These are phyloP conservation scores for Alternaria panax DNA, from an alignment of 2,329 filamentous ascomycete genomes.

Conservation along the genomic window DNA sequence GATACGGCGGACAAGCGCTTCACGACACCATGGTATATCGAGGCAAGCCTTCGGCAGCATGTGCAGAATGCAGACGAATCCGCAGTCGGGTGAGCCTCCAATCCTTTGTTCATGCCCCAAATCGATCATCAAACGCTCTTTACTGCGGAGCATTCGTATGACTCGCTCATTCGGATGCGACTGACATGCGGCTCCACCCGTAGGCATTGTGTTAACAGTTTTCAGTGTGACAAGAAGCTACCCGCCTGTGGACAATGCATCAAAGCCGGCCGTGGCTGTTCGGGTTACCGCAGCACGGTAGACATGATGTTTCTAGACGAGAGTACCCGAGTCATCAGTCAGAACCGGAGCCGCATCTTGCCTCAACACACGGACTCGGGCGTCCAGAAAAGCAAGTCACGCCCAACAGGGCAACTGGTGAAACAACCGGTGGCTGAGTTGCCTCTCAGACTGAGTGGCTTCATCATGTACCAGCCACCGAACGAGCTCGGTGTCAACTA, in stretches of 20 bases:
- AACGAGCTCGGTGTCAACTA: slow-evolving; percentile 38
- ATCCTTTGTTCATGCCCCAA: not conserved
- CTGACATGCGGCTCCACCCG: not conserved
- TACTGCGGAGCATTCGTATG: not conserved
- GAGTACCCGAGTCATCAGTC: slow-evolving; percentile 29
- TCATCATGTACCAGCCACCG: slow-evolving; percentile 33
- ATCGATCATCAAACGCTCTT: not conserved
- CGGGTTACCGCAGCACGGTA: slow-evolving; percentile 36
- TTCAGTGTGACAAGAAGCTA: slow-evolving; percentile 36
- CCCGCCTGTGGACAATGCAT: slow-evolving; percentile 39
- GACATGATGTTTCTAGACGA: slow-evolving; percentile 44
- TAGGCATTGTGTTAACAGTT: not conserved
- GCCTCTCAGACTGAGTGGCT: slow-evolving; percentile 25
- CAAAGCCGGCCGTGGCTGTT: slow-evolving; percentile 34
- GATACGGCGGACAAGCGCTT: not conserved
- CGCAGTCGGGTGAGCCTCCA: slow-evolving; percentile 34
- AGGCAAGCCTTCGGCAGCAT: slow-evolving; percentile 34
- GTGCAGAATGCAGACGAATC: slow-evolving; percentile 41
- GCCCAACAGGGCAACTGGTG: not conserved
- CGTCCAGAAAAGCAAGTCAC: not conserved
- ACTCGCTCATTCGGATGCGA: not conserved
- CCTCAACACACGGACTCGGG: not conserved
- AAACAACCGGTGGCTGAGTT: not conserved
- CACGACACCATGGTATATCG: slow-evolving; percentile 33
- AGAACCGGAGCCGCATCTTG: slow-evolving; percentile 12